Percentiles rank a stretch among this genome's conserved stretches.
Evolutionary conservation across 352 stramenopile species (phyloP).

Genomic region (Globisporangium paddicum): DNA sequence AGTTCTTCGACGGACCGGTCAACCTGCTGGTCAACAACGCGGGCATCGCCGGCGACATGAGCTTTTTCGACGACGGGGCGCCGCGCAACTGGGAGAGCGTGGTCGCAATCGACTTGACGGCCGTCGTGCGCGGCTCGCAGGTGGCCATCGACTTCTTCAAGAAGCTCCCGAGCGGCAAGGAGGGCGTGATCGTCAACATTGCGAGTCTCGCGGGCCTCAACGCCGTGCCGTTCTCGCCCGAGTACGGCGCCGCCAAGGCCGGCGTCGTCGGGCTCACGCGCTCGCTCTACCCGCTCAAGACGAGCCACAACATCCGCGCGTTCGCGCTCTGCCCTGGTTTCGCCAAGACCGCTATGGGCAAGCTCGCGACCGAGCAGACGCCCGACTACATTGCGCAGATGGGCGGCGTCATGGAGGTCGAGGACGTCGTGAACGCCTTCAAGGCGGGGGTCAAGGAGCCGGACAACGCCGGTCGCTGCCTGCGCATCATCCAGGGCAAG

Average conservation of each 20-base stretch:
- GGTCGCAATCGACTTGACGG: slow-evolving; percentile 64
- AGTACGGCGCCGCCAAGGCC: slow-evolving; percentile 74
- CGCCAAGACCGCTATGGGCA: slow-evolving; percentile 23
- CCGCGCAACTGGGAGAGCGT: slow-evolving; percentile 50
- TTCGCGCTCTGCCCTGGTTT: slow-evolving; percentile 20
- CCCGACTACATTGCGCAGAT: slow-evolving; percentile 7
- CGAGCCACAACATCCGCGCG: slow-evolving; percentile 63
- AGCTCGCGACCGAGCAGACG: background rate
- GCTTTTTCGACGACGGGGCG: slow-evolving; percentile 39
- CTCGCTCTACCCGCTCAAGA: slow-evolving; percentile 55
- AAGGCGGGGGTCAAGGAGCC: slow-evolving; percentile 36
- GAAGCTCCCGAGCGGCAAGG: slow-evolving; percentile 47
- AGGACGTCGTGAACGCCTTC: slow-evolving; percentile 54
- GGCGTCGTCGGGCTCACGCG: slow-evolving; percentile 75
- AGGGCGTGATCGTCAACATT: slow-evolving; percentile 40
- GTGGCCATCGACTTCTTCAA: slow-evolving; percentile 55
- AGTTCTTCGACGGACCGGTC: slow-evolving; percentile 54
- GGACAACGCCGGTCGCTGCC: slow-evolving; percentile 53
- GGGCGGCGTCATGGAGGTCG: slow-evolving; percentile 38
- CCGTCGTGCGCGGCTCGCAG: slow-evolving; percentile 66
- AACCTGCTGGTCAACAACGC: slow-evolving; percentile 84
- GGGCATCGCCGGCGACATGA: slow-evolving; percentile 52
- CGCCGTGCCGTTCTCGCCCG: slow-evolving; percentile 44
- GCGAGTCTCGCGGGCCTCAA: slow-evolving; percentile 11
- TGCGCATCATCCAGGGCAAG: slow-evolving; percentile 46